phyloP scores from a whole-genome alignment of 164 flowering plant genomes.

The Pachysandra terminalis region DNA sequence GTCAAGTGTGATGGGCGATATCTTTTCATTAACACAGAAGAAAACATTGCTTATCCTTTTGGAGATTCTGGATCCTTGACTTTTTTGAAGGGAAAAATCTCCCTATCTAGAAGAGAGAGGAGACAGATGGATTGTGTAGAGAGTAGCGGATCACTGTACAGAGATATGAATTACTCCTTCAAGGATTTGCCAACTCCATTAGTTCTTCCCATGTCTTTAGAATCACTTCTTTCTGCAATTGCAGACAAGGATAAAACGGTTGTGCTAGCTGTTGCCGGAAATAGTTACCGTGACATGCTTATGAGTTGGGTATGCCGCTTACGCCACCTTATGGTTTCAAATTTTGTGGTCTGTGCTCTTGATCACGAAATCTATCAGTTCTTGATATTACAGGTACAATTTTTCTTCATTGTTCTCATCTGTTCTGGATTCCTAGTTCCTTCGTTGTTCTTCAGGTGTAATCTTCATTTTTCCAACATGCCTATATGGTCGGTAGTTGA shows the following conservation, averaged over 20 bases:
- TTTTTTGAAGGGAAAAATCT: conserved; percentile 36
- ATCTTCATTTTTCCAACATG: no score
- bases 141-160: conserved; percentile 22
- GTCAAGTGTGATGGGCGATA: conserved; percentile 46
- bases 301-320: conserved; percentile 98
- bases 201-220: conserved; percentile 57
- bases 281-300: conserved; percentile 91
- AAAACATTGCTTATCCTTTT: conserved; percentile 28
- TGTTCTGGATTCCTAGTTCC: not conserved
- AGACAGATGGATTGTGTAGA: conserved; percentile 37
- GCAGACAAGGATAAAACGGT: conserved; percentile 65
- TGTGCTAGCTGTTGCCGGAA: conserved; percentile 80
- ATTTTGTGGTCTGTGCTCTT: conserved; percentile 81
- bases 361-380: conserved; percentile 73
- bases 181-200: conserved; percentile 28
- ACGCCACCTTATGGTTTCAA: conserved; percentile 50
- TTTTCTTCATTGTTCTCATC: conserved; percentile 1
- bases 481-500: no score
- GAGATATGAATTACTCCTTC: conserved; percentile 27
- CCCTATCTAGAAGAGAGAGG: conserved; percentile 31
- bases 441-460: not conserved
- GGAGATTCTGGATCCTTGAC: conserved; percentile 17
- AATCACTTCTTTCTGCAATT: conserved; percentile 44
- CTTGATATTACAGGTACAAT: conserved; percentile 68
- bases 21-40: conserved; percentile 36